Conservation (phyloP, 140 eudicot species). For the Bidens hawaiensis region DNA sequence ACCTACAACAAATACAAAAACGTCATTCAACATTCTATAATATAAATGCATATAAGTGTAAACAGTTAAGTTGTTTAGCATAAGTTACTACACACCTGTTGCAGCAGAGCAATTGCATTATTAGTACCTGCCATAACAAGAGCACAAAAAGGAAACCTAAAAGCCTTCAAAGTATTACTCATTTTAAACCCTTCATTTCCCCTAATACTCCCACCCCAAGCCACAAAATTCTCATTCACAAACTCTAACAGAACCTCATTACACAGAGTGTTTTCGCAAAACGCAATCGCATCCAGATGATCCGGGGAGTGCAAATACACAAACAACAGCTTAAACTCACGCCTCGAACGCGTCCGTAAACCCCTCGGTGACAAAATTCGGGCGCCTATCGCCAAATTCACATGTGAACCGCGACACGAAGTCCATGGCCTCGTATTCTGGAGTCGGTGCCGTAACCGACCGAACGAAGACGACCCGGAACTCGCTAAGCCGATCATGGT, state of each 20-base stretch:
- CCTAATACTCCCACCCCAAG: slow-evolving; percentile 91
- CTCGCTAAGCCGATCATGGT: slow-evolving; percentile 51
- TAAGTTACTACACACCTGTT: slow-evolving; percentile 53
- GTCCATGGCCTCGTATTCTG: slow-evolving; percentile 63
- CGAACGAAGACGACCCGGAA: slow-evolving; percentile 32
- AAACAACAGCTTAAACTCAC: slow-evolving; percentile 69
- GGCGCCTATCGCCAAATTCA: slow-evolving; percentile 51
- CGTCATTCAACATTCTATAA: slow-evolving; percentile 2
- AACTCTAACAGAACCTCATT: slow-evolving; percentile 53
- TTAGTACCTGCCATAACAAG: slow-evolving; percentile 89
- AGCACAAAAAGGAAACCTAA: slow-evolving; percentile 84
- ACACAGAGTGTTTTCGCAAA: slow-evolving; percentile 66
- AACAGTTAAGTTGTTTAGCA: neutral
- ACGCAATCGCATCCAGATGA: slow-evolving; percentile 66
- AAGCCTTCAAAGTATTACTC: slow-evolving; percentile 87
- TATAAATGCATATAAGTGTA: neutral
- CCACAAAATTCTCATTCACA: slow-evolving; percentile 81
- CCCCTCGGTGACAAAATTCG: slow-evolving; percentile 72
- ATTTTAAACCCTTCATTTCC: slow-evolving; percentile 87
- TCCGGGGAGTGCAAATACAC: slow-evolving; percentile 96
- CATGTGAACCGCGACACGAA: slow-evolving; percentile 66
- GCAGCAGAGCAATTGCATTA: slow-evolving; percentile 82
- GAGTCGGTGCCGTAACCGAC: slow-evolving; percentile 40
- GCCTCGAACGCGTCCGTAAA: slow-evolving; percentile 90
- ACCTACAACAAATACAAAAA: slow-evolving; percentile 40